Evolutionary conservation across 345 rosid genomes (phyloP).

Genomic region (Aquilaria yunnanensis): DNA sequence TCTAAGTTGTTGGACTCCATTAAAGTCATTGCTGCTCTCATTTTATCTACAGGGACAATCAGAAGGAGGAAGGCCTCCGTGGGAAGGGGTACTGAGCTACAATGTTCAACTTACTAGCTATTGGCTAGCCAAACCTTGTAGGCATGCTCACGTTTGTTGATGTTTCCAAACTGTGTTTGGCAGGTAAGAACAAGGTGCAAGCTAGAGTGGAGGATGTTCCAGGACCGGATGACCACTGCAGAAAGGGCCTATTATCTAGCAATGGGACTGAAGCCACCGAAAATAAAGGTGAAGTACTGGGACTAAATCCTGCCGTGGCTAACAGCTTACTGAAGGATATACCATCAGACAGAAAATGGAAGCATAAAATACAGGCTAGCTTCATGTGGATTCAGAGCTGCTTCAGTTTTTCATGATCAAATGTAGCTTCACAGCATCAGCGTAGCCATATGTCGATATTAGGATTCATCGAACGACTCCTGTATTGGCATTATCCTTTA

Average conservation of each 20-base stretch:
- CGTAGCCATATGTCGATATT: too few species aligned
- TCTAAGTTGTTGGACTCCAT: too few species aligned
- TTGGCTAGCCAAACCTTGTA: neutral
- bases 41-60: slow-evolving; percentile 32
- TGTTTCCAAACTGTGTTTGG: neutral
- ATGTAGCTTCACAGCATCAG: too few species aligned
- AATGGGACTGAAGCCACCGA: slow-evolving; percentile 18
- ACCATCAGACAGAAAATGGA: too few species aligned
- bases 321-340: too few species aligned
- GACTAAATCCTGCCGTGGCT: too few species aligned
- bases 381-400: too few species aligned
- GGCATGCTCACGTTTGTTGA: neutral
- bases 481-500: too few species aligned
- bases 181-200: slow-evolving; percentile 88
- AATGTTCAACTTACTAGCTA: neutral
- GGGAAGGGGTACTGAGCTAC: slow-evolving; percentile 48
- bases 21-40: neutral
- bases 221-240: slow-evolving; percentile 49
- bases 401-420: too few species aligned
- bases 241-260: slow-evolving; percentile 53
- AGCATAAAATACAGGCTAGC: too few species aligned
- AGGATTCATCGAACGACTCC: too few species aligned
- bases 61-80: slow-evolving; percentile 44
- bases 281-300: neutral
- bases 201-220: slow-evolving; percentile 81